Percentiles rank a stretch among this genome's conserved stretches.
These are phyloP conservation scores for Paramecium caudatum DNA, from an alignment of 73 alveolate genomes.

Conservation along the genomic window DNA sequence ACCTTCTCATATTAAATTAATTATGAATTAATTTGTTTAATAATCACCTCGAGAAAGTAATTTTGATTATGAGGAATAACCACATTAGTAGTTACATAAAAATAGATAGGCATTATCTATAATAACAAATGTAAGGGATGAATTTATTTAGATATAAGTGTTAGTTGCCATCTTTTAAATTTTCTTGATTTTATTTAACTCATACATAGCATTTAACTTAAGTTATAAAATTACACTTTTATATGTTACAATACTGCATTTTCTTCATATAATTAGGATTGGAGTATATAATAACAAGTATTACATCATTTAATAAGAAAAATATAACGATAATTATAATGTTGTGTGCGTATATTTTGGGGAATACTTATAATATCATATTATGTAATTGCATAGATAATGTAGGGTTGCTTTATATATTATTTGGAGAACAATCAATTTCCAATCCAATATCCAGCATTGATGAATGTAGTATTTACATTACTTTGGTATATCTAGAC, in stretches of 20 bases:
- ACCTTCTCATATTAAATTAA: conserved; percentile 37
- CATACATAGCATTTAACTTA: conserved; percentile 55
- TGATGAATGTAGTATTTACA: background rate
- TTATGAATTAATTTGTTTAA: background rate
- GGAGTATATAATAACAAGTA: conserved; percentile 65
- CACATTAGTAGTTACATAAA: background rate
- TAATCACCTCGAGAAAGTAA: conserved; percentile 55
- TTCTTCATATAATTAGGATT: background rate
- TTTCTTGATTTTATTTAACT: conserved; percentile 45
- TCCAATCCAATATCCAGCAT: conserved; percentile 40
- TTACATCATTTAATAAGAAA: background rate
- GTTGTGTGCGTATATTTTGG: conserved; percentile 48
- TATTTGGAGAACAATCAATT: background rate
- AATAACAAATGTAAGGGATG: conserved; percentile 34
- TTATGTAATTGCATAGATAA: background rate
- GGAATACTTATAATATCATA: background rate
- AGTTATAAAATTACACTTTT: conserved; percentile 15
- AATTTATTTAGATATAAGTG: conserved; percentile 24
- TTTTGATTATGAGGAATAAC: conserved; percentile 15
- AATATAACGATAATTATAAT: background rate
- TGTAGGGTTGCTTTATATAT: conserved; percentile 51
- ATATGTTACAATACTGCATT: conserved; percentile 49
- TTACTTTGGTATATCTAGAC: background rate
- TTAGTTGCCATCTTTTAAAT: conserved; percentile 39
- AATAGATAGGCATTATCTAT: background rate